Base-by-base conservation (phyloP, 2,329 filamentous ascomycete species). In the Trichophyton mentagrophytes region DNA sequence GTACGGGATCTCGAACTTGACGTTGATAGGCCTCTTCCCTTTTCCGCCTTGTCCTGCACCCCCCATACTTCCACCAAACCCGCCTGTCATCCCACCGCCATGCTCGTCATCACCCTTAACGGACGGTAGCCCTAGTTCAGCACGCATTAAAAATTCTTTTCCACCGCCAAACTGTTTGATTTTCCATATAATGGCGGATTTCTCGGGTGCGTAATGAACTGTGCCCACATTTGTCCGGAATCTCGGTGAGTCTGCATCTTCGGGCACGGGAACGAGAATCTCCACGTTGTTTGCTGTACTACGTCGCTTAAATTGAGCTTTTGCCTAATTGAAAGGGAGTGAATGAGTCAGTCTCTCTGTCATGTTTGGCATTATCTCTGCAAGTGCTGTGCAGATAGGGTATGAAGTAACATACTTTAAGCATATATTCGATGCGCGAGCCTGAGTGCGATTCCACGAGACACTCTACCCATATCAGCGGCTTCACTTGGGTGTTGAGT, bases 1-100 rank as follows among this genome's bases (percentile, higher is more conserved):
- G 77, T 99, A 99, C n/a, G 93, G 93, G 71, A 99, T 99, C 79
- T 99, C 93, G 73, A 99, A 99, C 79, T 99, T 99, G 78, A 99
- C 93, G 74, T 91, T 92, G 70, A 99, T 99, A 0, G 93, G 93
- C 67, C 93, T 80, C 81, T 97, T 99, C 20, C 89, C 89, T 78
- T 97, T 97, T 62, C 85, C 86, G 20, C 76, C 77, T 3, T 85
- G 81, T n/a, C 82, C 85, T 30, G 93, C 84, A 65, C 92, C 92
- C 62, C 92, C 92, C 91, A 96, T 96, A 72, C 90, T 96, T 20
- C 92, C 92, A 64, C 92, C 92, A 69, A 96, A 96, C 0, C 92
- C 92, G 69, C 92, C 92, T 66, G 92, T 97, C 92, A 97, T 97
- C 65, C 92, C 92, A 64, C 92, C 92, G 46, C 92, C 92, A 69